Evolutionary conservation across 2,329 filamentous ascomycete species (phyloP).

Genomic region (Didymella sp.): DNA sequence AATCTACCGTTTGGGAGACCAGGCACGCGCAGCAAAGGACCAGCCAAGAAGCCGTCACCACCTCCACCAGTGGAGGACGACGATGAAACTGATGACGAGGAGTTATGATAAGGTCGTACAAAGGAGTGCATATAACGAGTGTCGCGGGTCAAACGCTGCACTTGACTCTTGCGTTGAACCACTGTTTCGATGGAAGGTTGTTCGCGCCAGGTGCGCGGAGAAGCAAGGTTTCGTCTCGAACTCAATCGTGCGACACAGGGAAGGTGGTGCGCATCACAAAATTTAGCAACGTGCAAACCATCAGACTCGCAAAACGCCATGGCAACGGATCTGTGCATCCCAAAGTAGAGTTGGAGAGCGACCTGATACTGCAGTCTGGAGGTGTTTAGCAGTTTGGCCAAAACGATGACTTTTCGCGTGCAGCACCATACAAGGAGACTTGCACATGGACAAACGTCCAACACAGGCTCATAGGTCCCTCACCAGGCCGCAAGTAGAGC

Average conservation of each 20-base stretch:
- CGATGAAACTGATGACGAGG: constrained; percentile 50
- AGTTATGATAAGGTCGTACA: constrained; percentile 28
- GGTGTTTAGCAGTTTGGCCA: background rate
- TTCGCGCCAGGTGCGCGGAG: background rate
- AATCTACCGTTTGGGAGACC: constrained; percentile 46
- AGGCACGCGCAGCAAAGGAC: constrained; percentile 30
- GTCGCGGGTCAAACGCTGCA: background rate
- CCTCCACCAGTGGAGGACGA: constrained; percentile 23
- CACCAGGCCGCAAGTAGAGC: background rate
- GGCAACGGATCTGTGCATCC: constrained; percentile 3
- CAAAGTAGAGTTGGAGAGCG: background rate
- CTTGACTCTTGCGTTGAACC: background rate
- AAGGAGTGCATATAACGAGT: background rate
- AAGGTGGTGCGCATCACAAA: constrained; percentile 4
- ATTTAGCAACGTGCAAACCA: background rate
- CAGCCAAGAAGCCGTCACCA: constrained; percentile 21
- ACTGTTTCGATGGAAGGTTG: background rate
- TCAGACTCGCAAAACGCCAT: background rate
- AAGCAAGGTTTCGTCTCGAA: constrained; percentile 6
- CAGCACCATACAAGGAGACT: no score
- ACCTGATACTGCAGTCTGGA: background rate
- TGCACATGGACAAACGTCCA: background rate
- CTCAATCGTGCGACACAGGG: constrained; percentile 3
- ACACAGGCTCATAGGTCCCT: background rate
- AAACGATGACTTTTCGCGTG: background rate